phyloP scores from a whole-genome alignment of 345 rosid species.

The Salix udensis region DNA sequence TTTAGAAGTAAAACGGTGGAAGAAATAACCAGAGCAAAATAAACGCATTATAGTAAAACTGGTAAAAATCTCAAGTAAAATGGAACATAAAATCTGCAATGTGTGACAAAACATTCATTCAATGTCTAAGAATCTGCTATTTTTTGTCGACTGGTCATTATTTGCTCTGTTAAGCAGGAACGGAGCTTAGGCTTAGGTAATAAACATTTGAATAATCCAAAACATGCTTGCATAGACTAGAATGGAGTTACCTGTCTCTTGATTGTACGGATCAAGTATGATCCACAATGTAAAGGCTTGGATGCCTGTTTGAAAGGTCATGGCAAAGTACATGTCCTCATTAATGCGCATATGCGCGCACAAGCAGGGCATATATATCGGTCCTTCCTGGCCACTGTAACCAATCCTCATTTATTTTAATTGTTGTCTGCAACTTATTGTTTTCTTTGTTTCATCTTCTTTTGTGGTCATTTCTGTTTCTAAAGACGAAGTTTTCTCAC shows the following conservation, averaged over 20 bases:
- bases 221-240: neutral
- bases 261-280: neutral
- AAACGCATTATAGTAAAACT: too few species aligned
- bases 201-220: neutral
- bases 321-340: neutral
- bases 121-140: neutral
- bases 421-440: neutral
- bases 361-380: neutral
- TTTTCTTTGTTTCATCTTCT: neutral
- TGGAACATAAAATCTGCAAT: too few species aligned
- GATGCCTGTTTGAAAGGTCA: neutral
- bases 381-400: neutral
- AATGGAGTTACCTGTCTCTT: neutral
- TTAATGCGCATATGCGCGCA: neutral
- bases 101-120: too few species aligned
- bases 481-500: neutral
- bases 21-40: neutral
- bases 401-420: neutral
- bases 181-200: neutral
- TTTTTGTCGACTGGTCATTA: neutral
- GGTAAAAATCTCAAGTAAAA: too few species aligned
- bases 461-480: neutral
- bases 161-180: neutral
- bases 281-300: neutral
- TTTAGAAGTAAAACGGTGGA: neutral